Conservation (phyloP, 2,329 filamentous ascomycete species). For the Cryphonectria carpinicola region DNA sequence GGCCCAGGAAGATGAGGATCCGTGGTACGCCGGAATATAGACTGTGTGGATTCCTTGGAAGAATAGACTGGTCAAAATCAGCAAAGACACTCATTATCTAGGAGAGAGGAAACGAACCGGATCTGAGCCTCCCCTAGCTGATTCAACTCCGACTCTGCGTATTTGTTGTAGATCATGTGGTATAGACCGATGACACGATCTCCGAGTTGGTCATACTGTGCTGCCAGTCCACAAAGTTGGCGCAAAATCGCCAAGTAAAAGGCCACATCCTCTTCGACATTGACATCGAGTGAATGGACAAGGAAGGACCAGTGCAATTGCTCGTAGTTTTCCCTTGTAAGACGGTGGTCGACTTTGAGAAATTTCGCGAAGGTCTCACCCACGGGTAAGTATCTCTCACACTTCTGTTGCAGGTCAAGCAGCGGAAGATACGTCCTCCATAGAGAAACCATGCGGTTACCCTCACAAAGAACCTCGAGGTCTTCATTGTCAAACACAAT, state of each 20-base stretch:
- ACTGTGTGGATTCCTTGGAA: neutral
- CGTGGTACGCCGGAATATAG: neutral
- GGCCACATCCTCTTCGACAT: neutral
- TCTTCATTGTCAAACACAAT: neutral
- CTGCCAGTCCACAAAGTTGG: neutral
- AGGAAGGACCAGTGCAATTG: neutral
- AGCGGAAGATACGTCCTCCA: neutral
- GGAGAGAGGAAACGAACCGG: neutral
- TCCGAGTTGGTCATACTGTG: neutral
- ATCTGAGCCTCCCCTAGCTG: neutral
- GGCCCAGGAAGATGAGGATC: neutral
- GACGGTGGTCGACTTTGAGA: neutral
- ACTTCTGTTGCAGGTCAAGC: neutral
- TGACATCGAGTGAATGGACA: neutral
- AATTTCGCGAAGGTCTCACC: neutral
- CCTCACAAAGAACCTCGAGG: neutral
- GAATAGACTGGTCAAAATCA: neutral
- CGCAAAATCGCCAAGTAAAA: neutral
- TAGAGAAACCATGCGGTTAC: neutral
- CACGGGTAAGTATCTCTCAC: neutral
- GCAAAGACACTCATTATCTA: neutral
- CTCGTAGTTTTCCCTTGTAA: neutral
- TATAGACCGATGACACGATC: neutral
- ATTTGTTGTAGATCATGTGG: neutral
- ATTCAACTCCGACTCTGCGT: neutral